phyloP scores from a whole-genome alignment of 306 rosid species.

The Alnus rubra region DNA sequence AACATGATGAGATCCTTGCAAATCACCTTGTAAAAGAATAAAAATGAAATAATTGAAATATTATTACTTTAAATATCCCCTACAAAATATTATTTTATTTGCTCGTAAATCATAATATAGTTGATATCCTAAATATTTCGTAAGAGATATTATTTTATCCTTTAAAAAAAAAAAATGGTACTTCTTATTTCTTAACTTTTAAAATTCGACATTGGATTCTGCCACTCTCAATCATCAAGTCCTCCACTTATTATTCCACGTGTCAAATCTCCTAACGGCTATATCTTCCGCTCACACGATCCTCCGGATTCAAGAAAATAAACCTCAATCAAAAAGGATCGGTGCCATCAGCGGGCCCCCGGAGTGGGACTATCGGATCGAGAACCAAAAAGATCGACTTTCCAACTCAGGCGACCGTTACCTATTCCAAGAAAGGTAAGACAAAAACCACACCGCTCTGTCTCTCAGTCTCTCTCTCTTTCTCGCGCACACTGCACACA shows the following conservation, averaged over 20 bases:
- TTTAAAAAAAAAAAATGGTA: too few species aligned
- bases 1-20: too few species aligned
- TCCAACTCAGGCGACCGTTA: slow-evolving; percentile 30
- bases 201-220: slow-evolving; percentile 39
- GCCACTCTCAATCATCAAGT: neutral
- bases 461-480: neutral
- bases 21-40: too few species aligned
- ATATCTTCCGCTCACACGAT: slow-evolving; percentile 21
- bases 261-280: slow-evolving; percentile 50
- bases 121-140: too few species aligned
- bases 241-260: neutral
- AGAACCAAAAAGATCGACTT: neutral
- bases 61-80: too few species aligned
- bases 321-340: neutral
- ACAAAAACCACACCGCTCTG: neutral
- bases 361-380: neutral
- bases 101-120: too few species aligned
- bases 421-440: neutral
- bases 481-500: neutral
- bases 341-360: slow-evolving; percentile 8
- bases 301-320: neutral
- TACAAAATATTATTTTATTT: too few species aligned
- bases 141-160: too few species aligned
- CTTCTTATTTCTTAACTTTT: neutral
- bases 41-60: too few species aligned